Evolutionary conservation across 192 early-diverging fungal species (phyloP).

Genomic region (Phycomyces blakesleeanus): DNA sequence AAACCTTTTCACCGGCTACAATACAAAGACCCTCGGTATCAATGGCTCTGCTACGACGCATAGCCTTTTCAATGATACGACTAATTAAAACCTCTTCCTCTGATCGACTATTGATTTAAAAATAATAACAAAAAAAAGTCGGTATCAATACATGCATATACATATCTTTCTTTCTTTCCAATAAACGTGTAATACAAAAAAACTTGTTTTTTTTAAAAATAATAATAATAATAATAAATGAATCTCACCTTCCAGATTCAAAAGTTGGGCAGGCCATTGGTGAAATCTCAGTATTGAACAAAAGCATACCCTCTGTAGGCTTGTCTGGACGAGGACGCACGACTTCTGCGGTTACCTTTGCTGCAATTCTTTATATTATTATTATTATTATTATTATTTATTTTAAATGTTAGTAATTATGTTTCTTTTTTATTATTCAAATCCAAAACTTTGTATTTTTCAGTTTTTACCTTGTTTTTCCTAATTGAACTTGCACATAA

Average conservation of each 20-base stretch:
- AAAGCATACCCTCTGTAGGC: constrained; percentile 83
- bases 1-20: constrained; percentile 86
- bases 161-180: no score
- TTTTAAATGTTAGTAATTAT: no score
- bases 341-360: constrained; percentile 67
- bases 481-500: constrained; percentile 72
- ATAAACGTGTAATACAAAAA: neutral
- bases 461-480: constrained; percentile 72
- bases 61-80: constrained; percentile 84
- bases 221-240: no score
- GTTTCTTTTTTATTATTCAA: no score
- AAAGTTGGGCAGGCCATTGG: constrained; percentile 79
- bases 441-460: no score
- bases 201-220: no score
- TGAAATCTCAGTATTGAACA: constrained; percentile 85
- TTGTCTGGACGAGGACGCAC: constrained; percentile 66
- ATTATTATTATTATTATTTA: no score
- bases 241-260: constrained; percentile 60
- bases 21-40: constrained; percentile 98
- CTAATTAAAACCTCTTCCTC: constrained; percentile 84
- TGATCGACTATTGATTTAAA: constrained; percentile 45
- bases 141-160: no score
- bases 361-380: constrained; percentile 61
- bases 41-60: constrained; percentile 79
- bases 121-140: constrained; percentile 1